Percentiles rank a stretch among this genome's conserved stretches.
Conservation (phyloP, 2,329 filamentous ascomycete genomes). For the Monilinia vaccinii-corymbosi region DNA sequence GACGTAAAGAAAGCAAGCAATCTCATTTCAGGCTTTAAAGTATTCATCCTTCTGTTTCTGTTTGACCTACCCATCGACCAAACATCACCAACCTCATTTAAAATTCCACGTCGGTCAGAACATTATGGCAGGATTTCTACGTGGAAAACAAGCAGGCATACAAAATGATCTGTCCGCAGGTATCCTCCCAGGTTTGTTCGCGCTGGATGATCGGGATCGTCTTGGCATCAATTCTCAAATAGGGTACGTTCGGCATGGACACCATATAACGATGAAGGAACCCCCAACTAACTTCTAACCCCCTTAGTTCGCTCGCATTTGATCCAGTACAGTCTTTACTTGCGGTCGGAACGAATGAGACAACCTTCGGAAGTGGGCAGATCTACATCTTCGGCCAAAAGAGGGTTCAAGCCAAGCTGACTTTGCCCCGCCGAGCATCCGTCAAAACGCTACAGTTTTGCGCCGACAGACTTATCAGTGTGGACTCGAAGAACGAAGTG, state of each 20-base stretch:
- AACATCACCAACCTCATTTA: not conserved
- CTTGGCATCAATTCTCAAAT: constrained; percentile 76
- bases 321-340: constrained; percentile 90
- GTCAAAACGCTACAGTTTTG: constrained; percentile 76
- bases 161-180: constrained; percentile 82
- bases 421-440: constrained; percentile 62
- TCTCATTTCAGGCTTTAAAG: not conserved
- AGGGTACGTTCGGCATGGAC: constrained; percentile 37
- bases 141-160: constrained; percentile 89
- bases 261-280: not conserved
- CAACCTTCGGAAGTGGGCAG: constrained; percentile 74
- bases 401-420: constrained; percentile 67
- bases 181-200: constrained; percentile 68
- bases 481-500: constrained; percentile 81
- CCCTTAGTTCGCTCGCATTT: constrained; percentile 67
- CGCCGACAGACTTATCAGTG: constrained; percentile 72
- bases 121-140: constrained; percentile 74
- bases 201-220: constrained; percentile 72
- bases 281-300: constrained; percentile 12
- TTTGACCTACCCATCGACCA: too few species aligned
- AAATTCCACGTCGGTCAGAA: not conserved
- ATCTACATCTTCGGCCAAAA: constrained; percentile 83
- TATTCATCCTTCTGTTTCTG: too few species aligned
- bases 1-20: constrained; percentile 3
- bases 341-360: constrained; percentile 83